Evolutionary conservation across 1,284 basidiomycete genomes (phyloP).

Genomic region (Ustilago nuda): DNA sequence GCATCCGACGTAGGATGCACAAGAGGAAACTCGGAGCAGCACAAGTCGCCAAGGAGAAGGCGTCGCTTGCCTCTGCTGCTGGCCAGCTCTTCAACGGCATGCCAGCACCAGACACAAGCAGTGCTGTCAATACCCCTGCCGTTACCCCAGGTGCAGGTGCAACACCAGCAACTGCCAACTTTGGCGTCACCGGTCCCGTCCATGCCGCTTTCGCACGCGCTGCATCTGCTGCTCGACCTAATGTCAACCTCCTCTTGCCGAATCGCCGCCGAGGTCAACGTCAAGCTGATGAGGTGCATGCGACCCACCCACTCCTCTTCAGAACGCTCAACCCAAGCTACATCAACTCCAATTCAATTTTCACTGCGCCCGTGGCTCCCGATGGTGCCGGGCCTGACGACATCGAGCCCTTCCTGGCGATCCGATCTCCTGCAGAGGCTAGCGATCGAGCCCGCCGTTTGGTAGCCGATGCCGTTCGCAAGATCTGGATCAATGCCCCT

Average conservation of each 20-base stretch:
- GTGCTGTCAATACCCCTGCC: constrained; percentile 64
- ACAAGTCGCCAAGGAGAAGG: constrained; percentile 47
- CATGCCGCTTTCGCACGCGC: constrained; percentile 55
- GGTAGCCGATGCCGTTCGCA: constrained; percentile 64
- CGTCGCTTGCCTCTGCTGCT: constrained; percentile 47
- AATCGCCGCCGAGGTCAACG: constrained; percentile 21
- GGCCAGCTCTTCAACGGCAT: constrained; percentile 61
- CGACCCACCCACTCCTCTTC: constrained; percentile 20
- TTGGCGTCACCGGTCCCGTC: constrained; percentile 49
- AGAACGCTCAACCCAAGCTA: constrained; percentile 30
- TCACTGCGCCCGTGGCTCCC: constrained; percentile 59
- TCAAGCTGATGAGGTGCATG: constrained; percentile 1
- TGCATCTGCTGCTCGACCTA: constrained; percentile 48
- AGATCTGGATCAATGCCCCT: constrained; percentile 65
- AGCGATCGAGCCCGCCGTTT: constrained; percentile 61
- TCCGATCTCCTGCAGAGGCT: constrained; percentile 60
- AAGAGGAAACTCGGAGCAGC: constrained; percentile 59
- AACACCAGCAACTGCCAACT: constrained; percentile 43
- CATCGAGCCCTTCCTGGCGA: constrained; percentile 63
- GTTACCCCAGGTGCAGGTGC: constrained; percentile 56
- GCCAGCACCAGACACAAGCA: constrained; percentile 54
- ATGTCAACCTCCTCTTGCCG: constrained; percentile 53
- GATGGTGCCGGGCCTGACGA: constrained; percentile 51
- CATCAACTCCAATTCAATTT: constrained; percentile 48
- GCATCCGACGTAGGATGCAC: constrained; percentile 61